Conservation (phyloP, 139 green algal species). For the Dunaliella primolecta region DNA sequence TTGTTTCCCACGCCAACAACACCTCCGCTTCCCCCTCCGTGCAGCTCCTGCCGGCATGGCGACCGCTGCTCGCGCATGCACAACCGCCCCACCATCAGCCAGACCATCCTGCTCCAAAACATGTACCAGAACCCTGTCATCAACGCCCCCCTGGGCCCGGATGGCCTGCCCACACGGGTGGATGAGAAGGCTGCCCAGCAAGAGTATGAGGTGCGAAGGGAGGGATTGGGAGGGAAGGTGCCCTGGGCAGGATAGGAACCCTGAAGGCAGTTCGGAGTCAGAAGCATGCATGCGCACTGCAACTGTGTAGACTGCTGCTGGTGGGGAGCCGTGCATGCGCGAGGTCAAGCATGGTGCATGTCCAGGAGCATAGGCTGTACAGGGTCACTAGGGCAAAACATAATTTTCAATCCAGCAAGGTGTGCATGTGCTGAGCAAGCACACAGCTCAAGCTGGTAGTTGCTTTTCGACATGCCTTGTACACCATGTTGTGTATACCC, state of each 20-base stretch:
- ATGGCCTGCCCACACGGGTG: constrained; percentile 80
- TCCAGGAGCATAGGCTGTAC: no score
- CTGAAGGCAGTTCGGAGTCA: not conserved
- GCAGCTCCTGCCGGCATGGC: constrained; percentile 88
- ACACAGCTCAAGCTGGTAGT: no score
- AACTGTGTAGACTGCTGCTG: not conserved
- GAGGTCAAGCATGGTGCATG: no score
- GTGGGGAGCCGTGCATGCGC: no score
- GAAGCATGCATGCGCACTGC: not conserved
- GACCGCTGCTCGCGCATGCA: constrained; percentile 96
- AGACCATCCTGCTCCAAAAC: constrained; percentile 89
- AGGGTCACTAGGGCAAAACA: no score
- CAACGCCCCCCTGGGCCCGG: constrained; percentile 75
- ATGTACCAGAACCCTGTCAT: constrained; percentile 96
- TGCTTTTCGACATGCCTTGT: no score
- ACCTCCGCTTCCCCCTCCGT: no score
- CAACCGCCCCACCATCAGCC: constrained; percentile 90
- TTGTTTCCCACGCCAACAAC: no score
- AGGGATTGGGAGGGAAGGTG: not conserved
- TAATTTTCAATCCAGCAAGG: no score
- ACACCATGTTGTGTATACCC: no score
- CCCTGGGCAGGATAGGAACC: constrained; percentile 3
- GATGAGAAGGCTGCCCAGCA: constrained; percentile 82
- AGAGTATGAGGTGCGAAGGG: constrained; percentile 75
- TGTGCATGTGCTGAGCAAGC: no score